Conservation (phyloP, 345 rosid species). For the Dipteronia sinensis region DNA sequence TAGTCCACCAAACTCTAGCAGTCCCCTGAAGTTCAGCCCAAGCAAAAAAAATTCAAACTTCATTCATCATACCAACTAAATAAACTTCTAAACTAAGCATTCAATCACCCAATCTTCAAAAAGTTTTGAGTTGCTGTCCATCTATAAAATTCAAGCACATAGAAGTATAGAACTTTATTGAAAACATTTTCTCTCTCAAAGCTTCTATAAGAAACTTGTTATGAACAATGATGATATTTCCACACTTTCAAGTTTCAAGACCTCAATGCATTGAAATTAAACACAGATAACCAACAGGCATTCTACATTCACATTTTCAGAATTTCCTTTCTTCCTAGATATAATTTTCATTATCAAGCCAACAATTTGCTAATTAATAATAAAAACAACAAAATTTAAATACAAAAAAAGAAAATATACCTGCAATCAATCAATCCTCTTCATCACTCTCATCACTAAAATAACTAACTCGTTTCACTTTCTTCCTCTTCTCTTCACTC, state of each 20-base stretch:
- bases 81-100: neutral
- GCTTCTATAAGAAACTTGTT: too few relatives aligned
- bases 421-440: conserved; percentile 42
- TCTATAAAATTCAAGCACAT: neutral
- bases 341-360: neutral
- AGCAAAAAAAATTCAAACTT: too few relatives aligned
- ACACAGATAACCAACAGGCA: too few relatives aligned
- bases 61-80: neutral
- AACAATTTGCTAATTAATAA: neutral
- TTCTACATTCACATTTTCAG: too few relatives aligned
- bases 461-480: conserved; percentile 65
- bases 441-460: conserved; percentile 98
- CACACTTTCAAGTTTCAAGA: too few relatives aligned
- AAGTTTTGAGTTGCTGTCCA: neutral
- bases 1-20: too few relatives aligned
- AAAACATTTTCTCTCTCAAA: too few relatives aligned
- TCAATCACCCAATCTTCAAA: neutral
- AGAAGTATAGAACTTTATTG: too few relatives aligned
- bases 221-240: too few relatives aligned
- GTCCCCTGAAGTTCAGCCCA: too few relatives aligned
- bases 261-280: too few relatives aligned
- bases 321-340: too few relatives aligned
- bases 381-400: neutral
- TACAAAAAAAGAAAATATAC: neutral
- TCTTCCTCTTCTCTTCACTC: conserved; percentile 45